A percentile compares a stretch with the other conserved stretches of the same genome.
These are phyloP conservation scores for Floccularia luteovirens DNA, from an alignment of 768 basidiomycete species.

Conservation along the genomic window DNA sequence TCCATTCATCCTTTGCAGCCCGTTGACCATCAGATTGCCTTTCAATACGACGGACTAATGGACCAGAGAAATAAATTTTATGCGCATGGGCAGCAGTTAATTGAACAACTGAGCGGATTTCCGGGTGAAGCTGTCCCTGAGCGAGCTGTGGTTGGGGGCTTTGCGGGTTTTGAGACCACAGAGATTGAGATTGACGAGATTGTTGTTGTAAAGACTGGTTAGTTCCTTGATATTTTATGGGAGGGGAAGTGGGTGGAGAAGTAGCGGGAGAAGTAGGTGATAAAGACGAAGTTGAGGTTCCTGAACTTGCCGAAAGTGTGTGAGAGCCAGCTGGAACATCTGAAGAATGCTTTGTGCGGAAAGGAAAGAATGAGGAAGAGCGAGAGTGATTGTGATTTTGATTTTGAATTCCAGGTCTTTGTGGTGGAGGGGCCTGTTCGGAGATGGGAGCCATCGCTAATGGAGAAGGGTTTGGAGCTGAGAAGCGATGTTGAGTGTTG, in stretches of 20 bases:
- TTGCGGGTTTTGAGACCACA: constrained; percentile 2
- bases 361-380: constrained; percentile 61
- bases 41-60: constrained; percentile 70
- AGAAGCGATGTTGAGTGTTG: constrained; percentile 4
- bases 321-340: constrained; percentile 17
- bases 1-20: constrained; percentile 72
- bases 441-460: constrained; percentile 11
- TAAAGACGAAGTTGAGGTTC: constrained; percentile 7
- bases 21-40: constrained; percentile 70
- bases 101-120: constrained; percentile 74
- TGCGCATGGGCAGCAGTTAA: constrained; percentile 71
- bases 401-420: constrained; percentile 12
- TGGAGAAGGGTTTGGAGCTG: too few relatives aligned
- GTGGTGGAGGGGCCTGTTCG: constrained; percentile 11
- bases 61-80: constrained; percentile 85
- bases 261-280: constrained; percentile 12
- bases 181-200: constrained; percentile 5
- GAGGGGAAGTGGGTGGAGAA: constrained; percentile 5
- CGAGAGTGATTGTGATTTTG: constrained; percentile 42
- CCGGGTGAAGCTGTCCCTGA: constrained; percentile 57
- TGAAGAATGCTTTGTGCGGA: constrained; percentile 32
- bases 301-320: constrained; percentile 2
- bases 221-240: too few relatives aligned
- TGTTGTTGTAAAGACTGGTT: constrained; percentile 3
- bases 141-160: constrained; percentile 10